Conservation (phyloP, 2,329 filamentous ascomycete genomes). For the Penicillium verrucosum region DNA sequence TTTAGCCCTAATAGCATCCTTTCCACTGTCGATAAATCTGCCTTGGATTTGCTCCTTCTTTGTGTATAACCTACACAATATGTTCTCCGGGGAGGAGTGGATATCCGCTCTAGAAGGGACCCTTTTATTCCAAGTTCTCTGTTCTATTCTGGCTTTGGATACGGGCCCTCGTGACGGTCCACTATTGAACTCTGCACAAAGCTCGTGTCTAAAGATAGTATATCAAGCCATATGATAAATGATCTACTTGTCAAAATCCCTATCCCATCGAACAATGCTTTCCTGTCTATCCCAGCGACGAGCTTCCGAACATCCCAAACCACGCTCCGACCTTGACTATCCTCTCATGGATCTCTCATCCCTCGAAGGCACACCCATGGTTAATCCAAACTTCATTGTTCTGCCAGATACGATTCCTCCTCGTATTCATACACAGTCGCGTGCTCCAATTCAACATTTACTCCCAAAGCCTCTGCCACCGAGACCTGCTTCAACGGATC, state of each 20-base stretch:
- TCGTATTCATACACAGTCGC: slow-evolving; percentile 4
- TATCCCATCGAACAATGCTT: slow-evolving; percentile 2
- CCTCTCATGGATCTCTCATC: slow-evolving; percentile 36
- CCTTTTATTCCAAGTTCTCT: background rate
- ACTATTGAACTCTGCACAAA: slow-evolving; percentile 6
- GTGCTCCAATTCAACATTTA: slow-evolving; percentile 11
- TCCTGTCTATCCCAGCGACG: slow-evolving; percentile 11
- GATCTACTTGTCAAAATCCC: background rate
- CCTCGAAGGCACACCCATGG: slow-evolving; percentile 35
- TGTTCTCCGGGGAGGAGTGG: background rate
- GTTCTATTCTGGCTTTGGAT: slow-evolving; percentile 6
- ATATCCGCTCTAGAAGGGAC: background rate
- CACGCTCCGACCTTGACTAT: background rate
- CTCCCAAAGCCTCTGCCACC: slow-evolving; percentile 19
- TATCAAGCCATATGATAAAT: background rate
- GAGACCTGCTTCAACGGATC: slow-evolving; percentile 5
- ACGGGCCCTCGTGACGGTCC: slow-evolving; percentile 12
- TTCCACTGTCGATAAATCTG: background rate
- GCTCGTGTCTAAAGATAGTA: slow-evolving; percentile 15
- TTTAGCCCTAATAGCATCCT: background rate
- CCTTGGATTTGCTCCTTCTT: background rate
- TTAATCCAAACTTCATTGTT: slow-evolving; percentile 19
- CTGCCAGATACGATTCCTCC: background rate
- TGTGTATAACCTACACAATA: background rate
- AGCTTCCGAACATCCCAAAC: background rate